A percentile compares a stretch with the other conserved stretches of the same genome.
phyloP scores from a whole-genome alignment of 2,329 filamentous ascomycete genomes.

The Biscogniauxia marginata region DNA sequence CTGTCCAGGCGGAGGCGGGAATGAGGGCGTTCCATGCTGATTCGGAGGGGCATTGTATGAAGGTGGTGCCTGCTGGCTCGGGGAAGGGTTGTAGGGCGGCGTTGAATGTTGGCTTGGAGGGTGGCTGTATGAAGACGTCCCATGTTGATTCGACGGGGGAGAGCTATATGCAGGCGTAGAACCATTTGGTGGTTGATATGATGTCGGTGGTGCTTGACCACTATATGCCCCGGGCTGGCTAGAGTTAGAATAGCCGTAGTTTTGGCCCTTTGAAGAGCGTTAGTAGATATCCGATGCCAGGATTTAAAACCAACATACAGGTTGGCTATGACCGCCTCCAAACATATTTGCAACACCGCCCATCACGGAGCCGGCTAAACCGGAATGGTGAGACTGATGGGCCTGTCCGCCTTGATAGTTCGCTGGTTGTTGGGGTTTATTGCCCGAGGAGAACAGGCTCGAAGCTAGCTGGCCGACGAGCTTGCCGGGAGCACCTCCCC shows the following conservation, averaged over 20 bases:
- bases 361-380: conserved; percentile 53
- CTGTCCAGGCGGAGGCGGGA: conserved; percentile 26
- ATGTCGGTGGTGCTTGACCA: conserved; percentile 61
- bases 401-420: conserved; percentile 19
- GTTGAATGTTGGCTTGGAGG: conserved; percentile 25
- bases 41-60: conserved; percentile 16
- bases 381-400: conserved; percentile 37
- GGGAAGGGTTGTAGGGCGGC: conserved; percentile 22
- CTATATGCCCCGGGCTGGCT: conserved; percentile 57
- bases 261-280: conserved; percentile 45
- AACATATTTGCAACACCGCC: conserved; percentile 54
- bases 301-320: conserved; percentile 32
- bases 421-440: conserved; percentile 46
- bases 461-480: conserved; percentile 57
- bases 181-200: conserved; percentile 49
- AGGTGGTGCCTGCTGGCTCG: conserved; percentile 21
- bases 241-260: conserved; percentile 62
- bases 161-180: conserved; percentile 31
- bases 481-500: conserved; percentile 42
- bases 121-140: conserved; percentile 24
- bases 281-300: conserved; percentile 4
- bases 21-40: conserved; percentile 22
- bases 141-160: conserved; percentile 26
- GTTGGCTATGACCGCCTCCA: conserved; percentile 44
- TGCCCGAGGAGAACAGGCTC: conserved; percentile 50